Conservation (phyloP, 352 stramenopile genomes). For the Globisporangium paroecandrum region DNA sequence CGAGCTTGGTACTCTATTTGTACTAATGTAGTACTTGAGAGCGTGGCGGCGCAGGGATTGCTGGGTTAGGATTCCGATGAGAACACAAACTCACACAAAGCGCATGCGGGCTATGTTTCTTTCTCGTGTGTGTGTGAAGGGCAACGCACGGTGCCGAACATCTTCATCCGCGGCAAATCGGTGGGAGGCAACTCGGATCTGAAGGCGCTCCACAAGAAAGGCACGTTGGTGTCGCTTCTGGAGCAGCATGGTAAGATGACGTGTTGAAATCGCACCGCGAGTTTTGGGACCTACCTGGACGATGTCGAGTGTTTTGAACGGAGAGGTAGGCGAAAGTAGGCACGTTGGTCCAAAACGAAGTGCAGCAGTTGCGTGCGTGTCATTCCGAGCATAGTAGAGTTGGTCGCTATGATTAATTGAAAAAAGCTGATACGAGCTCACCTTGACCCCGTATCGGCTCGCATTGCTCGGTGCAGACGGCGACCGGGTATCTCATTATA, state of each 20-base stretch:
- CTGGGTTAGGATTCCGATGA: background rate
- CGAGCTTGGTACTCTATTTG: background rate
- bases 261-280: background rate
- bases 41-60: background rate
- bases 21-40: background rate
- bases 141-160: slow-evolving; percentile 95
- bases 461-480: too few relatives aligned
- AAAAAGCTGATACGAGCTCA: background rate
- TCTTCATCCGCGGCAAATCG: slow-evolving; percentile 94
- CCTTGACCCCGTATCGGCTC: too few relatives aligned
- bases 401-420: background rate
- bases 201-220: slow-evolving; percentile 76
- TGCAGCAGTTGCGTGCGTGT: too few relatives aligned
- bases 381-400: background rate
- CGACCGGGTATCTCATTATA: too few relatives aligned
- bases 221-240: slow-evolving; percentile 75
- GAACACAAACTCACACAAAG: background rate
- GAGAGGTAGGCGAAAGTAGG: background rate
- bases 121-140: slow-evolving; percentile 15
- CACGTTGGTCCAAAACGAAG: too few relatives aligned
- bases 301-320: background rate
- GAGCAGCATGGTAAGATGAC: slow-evolving; percentile 17
- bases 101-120: background rate
- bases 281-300: background rate
- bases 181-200: slow-evolving; percentile 95